phyloP scores from a whole-genome alignment of 345 rosid genomes.

The Carallia brachiata region DNA sequence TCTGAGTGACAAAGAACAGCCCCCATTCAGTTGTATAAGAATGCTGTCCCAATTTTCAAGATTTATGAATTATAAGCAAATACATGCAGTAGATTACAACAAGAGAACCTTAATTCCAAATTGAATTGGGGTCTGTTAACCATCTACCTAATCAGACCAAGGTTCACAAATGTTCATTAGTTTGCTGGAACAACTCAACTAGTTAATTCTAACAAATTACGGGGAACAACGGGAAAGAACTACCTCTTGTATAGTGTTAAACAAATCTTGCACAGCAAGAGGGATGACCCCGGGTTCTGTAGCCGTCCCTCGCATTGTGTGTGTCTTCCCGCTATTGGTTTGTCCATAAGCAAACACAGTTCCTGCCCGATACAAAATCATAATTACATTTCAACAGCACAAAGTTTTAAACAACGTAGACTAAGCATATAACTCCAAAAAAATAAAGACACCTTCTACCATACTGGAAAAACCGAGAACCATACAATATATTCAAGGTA shows the following conservation, averaged over 20 bases:
- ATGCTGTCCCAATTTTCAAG: background rate
- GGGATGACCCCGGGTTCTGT: slow-evolving; percentile 87
- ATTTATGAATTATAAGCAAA: background rate
- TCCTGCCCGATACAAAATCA: slow-evolving; percentile 34
- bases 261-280: slow-evolving; percentile 71
- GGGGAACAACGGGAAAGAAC: background rate
- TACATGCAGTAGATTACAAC: no score
- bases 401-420: no score
- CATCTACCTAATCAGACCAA: no score
- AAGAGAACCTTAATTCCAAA: no score
- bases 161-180: no score
- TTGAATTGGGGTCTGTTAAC: no score
- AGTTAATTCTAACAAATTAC: background rate
- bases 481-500: no score
- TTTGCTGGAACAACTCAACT: background rate
- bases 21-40: background rate
- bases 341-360: slow-evolving; percentile 98
- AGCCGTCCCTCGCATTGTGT: slow-evolving; percentile 87
- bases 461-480: no score
- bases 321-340: slow-evolving; percentile 94
- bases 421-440: no score
- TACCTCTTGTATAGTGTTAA: slow-evolving; percentile 67
- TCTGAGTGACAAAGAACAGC: background rate
- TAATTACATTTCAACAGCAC: background rate
- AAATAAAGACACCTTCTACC: no score